Percentiles rank a stretch among this genome's conserved stretches.
Conservation (phyloP, 2,329 filamentous ascomycete genomes). For the Pseudogymnoascus sp. region DNA sequence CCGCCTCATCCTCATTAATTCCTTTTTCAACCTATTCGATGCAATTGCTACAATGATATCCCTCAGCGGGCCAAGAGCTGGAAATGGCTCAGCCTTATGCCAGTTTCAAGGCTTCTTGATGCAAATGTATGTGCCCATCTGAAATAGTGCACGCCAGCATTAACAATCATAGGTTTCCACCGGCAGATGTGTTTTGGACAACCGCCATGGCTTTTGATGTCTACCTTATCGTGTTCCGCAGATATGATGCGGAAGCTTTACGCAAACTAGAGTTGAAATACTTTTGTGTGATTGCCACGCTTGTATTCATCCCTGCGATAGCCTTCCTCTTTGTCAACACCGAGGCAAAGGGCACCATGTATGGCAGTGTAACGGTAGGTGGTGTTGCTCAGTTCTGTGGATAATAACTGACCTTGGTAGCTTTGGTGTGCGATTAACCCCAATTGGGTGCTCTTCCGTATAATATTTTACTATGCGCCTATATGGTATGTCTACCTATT, state of each 20-base stretch:
- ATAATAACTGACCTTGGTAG: slow-evolving; percentile 11
- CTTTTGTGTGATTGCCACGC: slow-evolving; percentile 57
- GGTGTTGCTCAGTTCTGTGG: neutral
- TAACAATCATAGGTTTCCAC: slow-evolving; percentile 53
- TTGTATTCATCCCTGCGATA: slow-evolving; percentile 60
- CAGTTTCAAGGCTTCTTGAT: slow-evolving; percentile 72
- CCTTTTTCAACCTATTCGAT: slow-evolving; percentile 67
- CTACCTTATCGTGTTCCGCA: slow-evolving; percentile 70
- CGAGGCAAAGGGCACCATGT: slow-evolving; percentile 39
- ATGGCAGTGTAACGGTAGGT: slow-evolving; percentile 55
- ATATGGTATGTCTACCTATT: slow-evolving; percentile 45
- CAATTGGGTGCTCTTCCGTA: slow-evolving; percentile 61
- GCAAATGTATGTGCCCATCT: slow-evolving; percentile 57
- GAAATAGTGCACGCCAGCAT: neutral
- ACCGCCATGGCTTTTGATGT: slow-evolving; percentile 75
- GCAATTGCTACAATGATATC: slow-evolving; percentile 33
- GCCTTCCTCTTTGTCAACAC: slow-evolving; percentile 56
- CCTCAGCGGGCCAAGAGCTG: slow-evolving; percentile 28
- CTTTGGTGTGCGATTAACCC: slow-evolving; percentile 70
- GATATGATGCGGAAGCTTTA: slow-evolving; percentile 58
- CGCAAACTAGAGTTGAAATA: slow-evolving; percentile 64
- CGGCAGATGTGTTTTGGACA: slow-evolving; percentile 65
- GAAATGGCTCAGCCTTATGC: slow-evolving; percentile 33
- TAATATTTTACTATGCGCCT: slow-evolving; percentile 64
- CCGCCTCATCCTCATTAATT: slow-evolving; percentile 71